These are phyloP conservation scores for Gillenia trifoliata DNA, from an alignment of 306 rosid species.

Conservation along the genomic window DNA sequence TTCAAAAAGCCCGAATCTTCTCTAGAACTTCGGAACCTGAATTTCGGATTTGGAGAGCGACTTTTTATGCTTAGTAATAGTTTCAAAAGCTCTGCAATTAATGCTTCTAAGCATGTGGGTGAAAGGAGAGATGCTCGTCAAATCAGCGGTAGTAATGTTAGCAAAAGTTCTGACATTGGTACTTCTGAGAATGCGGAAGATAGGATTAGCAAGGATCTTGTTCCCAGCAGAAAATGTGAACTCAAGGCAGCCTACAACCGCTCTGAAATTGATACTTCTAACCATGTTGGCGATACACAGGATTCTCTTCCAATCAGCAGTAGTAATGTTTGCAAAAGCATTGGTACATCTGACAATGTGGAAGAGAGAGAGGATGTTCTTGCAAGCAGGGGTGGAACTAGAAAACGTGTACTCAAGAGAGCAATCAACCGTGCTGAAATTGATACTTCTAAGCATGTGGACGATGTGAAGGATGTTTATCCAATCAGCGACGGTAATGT, in stretches of 20 bases:
- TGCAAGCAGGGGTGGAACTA: not conserved
- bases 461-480: not conserved
- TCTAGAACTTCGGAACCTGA: not conserved
- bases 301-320: not conserved
- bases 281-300: not conserved
- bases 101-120: not conserved
- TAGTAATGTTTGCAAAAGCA: not conserved
- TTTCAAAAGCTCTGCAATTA: not conserved
- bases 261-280: not conserved
- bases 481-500: not conserved
- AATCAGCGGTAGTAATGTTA: not conserved
- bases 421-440: not conserved
- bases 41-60: not conserved
- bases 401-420: not conserved
- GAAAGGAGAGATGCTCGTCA: not conserved
- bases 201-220: not conserved
- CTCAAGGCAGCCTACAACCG: not conserved
- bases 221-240: not conserved
- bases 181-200: not conserved
- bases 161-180: not conserved
- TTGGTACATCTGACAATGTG: not conserved
- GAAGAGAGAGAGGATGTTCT: not conserved
- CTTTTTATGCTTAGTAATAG: not conserved
- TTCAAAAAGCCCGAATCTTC: not conserved
- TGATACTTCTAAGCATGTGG: not conserved